These are phyloP conservation scores for Syzygium aromaticum DNA, from an alignment of 345 rosid species.

Conservation along the genomic window DNA sequence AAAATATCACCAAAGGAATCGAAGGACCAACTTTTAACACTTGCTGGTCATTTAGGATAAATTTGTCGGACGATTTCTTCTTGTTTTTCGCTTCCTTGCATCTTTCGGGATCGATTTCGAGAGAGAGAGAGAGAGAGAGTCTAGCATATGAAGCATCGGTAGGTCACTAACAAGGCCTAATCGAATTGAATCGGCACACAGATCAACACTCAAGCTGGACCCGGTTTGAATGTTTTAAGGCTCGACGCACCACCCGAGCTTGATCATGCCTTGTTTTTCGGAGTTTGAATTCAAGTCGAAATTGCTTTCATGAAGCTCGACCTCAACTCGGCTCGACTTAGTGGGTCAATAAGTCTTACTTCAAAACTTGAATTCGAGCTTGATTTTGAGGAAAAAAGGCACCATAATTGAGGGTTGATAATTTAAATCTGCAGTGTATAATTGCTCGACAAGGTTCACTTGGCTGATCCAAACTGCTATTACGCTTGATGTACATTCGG, in stretches of 20 bases:
- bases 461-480: background rate
- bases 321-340: background rate
- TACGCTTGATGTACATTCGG: background rate
- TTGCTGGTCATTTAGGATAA: background rate
- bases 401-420: background rate
- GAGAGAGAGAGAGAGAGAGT: too few species aligned
- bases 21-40: background rate
- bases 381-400: background rate
- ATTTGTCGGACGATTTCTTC: accelerated
- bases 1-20: background rate
- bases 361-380: background rate
- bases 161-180: background rate
- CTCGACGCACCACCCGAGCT: accelerated
- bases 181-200: background rate
- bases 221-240: background rate
- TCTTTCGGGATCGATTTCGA: background rate
- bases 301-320: background rate
- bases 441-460: background rate
- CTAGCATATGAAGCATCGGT: background rate
- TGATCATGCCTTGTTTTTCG: background rate
- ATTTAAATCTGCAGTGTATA: too few species aligned
- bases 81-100: background rate
- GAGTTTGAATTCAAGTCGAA: background rate
- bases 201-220: too few species aligned
- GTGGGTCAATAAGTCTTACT: background rate